A percentile compares a stretch with the other conserved stretches of the same genome.
phyloP scores from a whole-genome alignment of 1,139 yeast species.

The Kluyveromyces sp. region DNA sequence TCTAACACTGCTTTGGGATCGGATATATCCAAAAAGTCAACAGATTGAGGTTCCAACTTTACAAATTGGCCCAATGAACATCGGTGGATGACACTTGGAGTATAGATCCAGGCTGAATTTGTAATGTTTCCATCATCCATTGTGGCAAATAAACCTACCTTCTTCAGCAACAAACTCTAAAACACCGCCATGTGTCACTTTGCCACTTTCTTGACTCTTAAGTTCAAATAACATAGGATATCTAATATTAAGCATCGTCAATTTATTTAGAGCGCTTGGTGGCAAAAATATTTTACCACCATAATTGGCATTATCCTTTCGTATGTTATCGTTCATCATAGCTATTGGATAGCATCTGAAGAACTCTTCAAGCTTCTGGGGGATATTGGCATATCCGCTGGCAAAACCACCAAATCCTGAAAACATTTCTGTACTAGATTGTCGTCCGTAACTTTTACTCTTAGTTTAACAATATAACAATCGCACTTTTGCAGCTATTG shows the following conservation, averaged over 20 bases:
- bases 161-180: slow-evolving; percentile 95
- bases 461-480: too few species aligned
- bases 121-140: slow-evolving; percentile 89
- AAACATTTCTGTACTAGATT: slow-evolving; percentile 20
- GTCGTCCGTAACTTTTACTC: background rate
- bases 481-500: too few species aligned
- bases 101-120: slow-evolving; percentile 69
- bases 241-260: slow-evolving; percentile 80
- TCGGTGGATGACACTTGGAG: slow-evolving; percentile 70
- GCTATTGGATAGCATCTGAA: slow-evolving; percentile 88
- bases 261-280: slow-evolving; percentile 80
- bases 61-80: slow-evolving; percentile 78
- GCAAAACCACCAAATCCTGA: slow-evolving; percentile 30
- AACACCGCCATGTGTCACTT: slow-evolving; percentile 83
- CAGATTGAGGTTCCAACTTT: slow-evolving; percentile 90
- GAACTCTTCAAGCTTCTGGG: slow-evolving; percentile 60
- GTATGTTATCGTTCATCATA: slow-evolving; percentile 77
- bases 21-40: slow-evolving; percentile 83
- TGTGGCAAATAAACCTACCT: slow-evolving; percentile 93
- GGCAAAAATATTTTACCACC: slow-evolving; percentile 98
- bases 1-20: slow-evolving; percentile 97
- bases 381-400: slow-evolving; percentile 25
- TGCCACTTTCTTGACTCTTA: slow-evolving; percentile 52
- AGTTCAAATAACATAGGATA: slow-evolving; percentile 94
- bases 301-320: slow-evolving; percentile 76